Conservation (phyloP, 108 stramenopile species). For the Nitzschia palea region DNA sequence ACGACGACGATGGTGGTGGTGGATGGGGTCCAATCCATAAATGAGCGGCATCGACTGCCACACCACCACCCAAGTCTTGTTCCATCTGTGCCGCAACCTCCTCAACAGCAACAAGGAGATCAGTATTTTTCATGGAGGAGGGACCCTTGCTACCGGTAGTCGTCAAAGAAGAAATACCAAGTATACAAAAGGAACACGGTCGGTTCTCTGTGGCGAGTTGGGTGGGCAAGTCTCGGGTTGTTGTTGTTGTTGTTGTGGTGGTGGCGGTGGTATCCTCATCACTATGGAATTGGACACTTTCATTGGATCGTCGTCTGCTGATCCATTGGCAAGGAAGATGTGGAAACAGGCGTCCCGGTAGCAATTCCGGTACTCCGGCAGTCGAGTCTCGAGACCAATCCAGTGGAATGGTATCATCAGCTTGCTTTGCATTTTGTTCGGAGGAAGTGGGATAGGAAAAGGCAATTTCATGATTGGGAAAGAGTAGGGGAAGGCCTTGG, state of each 20-base stretch:
- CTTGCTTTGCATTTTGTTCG: too few species aligned
- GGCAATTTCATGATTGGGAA: constrained; percentile 80
- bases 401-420: background rate
- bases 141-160: background rate
- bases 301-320: background rate
- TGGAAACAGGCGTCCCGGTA: constrained; percentile 60
- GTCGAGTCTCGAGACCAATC: constrained; percentile 38
- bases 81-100: background rate
- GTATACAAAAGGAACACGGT: constrained; percentile 26
- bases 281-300: background rate
- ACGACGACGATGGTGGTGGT: too few species aligned
- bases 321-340: constrained; percentile 30
- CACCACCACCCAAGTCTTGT: constrained; percentile 1
- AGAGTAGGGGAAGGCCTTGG: constrained; percentile 79
- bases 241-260: constrained; percentile 1
- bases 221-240: constrained; percentile 35
- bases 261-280: background rate
- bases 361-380: constrained; percentile 43
- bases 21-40: too few species aligned
- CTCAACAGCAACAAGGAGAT: background rate
- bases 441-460: constrained; percentile 50
- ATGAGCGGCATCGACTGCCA: background rate
- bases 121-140: background rate
- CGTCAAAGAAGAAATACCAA: too few species aligned
- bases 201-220: constrained; percentile 13